These are phyloP conservation scores for Sphagnum fallax DNA, from an alignment of 228 moss, liverwort and hornwort genomes.

Conservation along the genomic window DNA sequence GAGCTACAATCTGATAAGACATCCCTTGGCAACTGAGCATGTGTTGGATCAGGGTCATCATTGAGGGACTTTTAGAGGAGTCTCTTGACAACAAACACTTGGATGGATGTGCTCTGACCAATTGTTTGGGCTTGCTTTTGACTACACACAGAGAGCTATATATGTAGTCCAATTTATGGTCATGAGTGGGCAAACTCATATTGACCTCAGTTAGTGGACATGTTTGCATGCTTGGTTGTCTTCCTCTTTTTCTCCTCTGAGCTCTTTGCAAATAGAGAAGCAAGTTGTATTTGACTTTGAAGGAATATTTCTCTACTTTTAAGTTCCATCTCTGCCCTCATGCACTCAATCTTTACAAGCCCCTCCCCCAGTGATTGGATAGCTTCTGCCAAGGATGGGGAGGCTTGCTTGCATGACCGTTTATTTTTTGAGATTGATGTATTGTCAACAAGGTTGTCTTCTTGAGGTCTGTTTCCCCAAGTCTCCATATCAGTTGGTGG, in stretches of 20 bases:
- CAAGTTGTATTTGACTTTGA: not conserved
- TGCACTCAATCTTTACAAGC: not conserved
- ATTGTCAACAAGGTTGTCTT: not conserved
- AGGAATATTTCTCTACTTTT: constrained; percentile 1
- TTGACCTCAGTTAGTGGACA: not conserved
- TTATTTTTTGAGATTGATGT: not conserved
- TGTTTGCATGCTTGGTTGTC: constrained; percentile 1
- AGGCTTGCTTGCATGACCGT: not conserved
- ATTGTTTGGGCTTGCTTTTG: too few relatives aligned
- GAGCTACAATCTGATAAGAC: too few relatives aligned
- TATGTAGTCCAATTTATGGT: too few relatives aligned
- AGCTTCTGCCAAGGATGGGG: not conserved
- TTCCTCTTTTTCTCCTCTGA: constrained; percentile 1
- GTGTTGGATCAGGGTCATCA: too few relatives aligned
- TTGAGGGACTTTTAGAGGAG: too few relatives aligned
- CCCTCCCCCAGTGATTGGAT: not conserved
- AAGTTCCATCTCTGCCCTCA: constrained; percentile 1
- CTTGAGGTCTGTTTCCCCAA: not conserved
- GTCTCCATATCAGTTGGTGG: not conserved
- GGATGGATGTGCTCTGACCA: too few relatives aligned
- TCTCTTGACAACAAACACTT: too few relatives aligned
- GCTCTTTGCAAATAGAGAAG: constrained; percentile 1
- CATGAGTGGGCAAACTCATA: too few relatives aligned
- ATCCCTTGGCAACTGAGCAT: too few relatives aligned
- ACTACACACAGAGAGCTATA: too few relatives aligned